Conservation (phyloP, 2,329 filamentous ascomycete genomes). For the Tolypocladium paradoxum region DNA sequence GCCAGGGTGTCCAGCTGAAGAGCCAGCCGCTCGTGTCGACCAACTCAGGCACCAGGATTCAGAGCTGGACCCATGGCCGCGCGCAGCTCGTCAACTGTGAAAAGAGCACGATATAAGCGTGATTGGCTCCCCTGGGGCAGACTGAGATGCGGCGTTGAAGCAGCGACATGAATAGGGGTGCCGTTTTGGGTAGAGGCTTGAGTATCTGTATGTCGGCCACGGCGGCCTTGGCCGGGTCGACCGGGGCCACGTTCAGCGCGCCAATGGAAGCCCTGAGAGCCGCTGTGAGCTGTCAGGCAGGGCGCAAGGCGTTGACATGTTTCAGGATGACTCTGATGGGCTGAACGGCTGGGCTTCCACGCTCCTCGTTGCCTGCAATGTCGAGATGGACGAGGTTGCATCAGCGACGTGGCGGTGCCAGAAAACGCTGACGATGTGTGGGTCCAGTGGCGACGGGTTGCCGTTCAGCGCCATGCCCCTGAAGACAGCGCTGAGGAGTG, state of each 20-base stretch:
- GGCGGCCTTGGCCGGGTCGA: background rate
- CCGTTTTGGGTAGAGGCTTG: background rate
- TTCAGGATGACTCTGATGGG: background rate
- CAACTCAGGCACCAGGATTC: conserved; percentile 1
- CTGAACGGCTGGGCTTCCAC: background rate
- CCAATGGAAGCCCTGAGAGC: background rate
- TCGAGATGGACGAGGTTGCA: background rate
- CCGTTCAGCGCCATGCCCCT: too few species aligned
- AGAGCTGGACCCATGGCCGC: background rate
- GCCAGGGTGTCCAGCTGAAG: background rate
- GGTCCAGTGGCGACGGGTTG: too few species aligned
- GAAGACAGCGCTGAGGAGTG: background rate
- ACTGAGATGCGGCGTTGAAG: background rate
- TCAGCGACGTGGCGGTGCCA: background rate
- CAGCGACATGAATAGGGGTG: background rate
- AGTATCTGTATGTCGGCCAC: background rate
- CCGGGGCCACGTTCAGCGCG: background rate
- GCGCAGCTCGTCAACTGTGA: background rate
- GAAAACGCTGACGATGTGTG: background rate
- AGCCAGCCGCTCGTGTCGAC: background rate
- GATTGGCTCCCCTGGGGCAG: background rate
- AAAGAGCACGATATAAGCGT: background rate
- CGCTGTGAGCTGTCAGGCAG: background rate
- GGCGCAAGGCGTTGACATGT: background rate
- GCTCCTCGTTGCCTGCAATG: background rate